Percentiles rank a stretch among this genome's conserved stretches.
These are phyloP conservation scores for Colletotrichum agaves DNA, from an alignment of 2,329 filamentous ascomycete genomes.

Conservation along the genomic window DNA sequence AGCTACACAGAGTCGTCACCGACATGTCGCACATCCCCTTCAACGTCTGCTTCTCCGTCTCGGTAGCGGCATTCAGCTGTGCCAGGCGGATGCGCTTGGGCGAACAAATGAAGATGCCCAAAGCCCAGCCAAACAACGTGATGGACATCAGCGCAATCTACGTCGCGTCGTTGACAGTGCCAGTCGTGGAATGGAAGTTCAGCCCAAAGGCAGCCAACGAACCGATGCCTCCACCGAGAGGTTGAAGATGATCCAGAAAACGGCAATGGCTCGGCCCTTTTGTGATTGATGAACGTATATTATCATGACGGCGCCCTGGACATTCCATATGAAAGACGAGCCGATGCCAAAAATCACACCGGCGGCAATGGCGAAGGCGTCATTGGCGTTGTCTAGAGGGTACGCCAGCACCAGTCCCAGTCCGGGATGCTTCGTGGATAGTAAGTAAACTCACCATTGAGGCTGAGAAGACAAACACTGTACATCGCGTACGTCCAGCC, in stretches of 20 bases:
- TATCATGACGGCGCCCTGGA: constrained; percentile 60
- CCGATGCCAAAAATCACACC: constrained; percentile 58
- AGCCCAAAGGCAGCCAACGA: constrained; percentile 56
- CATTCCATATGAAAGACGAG: constrained; percentile 57
- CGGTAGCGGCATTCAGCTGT: constrained; percentile 49
- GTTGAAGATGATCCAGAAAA: constrained; percentile 60
- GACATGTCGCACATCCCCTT: constrained; percentile 50
- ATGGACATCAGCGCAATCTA: constrained; percentile 61
- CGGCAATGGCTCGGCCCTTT: constrained; percentile 55
- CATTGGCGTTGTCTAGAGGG: constrained; percentile 52
- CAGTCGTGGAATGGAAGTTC: constrained; percentile 52
- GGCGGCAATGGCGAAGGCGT: constrained; percentile 55
- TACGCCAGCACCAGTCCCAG: constrained; percentile 48
- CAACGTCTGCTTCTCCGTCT: constrained; percentile 53
- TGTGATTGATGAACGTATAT: constrained; percentile 55
- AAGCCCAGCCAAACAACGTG: constrained; percentile 60
- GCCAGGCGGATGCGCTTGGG: constrained; percentile 54
- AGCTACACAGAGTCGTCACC: constrained; percentile 51
- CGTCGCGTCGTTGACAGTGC: constrained; percentile 60
- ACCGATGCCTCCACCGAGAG: constrained; percentile 55
- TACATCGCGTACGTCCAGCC: constrained; percentile 59
- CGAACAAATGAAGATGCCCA: constrained; percentile 60
- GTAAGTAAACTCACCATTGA: constrained; percentile 47
- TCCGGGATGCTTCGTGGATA: constrained; percentile 38
- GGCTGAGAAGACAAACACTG: constrained; percentile 55